These are phyloP conservation scores for Nephelium lappaceum DNA, from an alignment of 345 rosid genomes.

Conservation along the genomic window DNA sequence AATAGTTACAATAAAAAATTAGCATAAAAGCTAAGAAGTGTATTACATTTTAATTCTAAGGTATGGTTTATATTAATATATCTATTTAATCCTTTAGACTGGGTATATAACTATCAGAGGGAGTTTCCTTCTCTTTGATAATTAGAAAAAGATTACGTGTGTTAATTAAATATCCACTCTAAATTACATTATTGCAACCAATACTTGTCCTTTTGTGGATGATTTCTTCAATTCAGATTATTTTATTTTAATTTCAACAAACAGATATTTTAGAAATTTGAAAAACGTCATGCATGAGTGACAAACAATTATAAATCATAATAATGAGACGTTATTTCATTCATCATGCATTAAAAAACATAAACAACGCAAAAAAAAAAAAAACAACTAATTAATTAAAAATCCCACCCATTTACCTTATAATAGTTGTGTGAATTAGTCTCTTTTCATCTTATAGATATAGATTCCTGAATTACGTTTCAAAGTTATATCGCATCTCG, in stretches of 20 bases:
- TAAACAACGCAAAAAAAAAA: background rate
- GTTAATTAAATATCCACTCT: too few species aligned
- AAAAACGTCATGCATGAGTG: background rate
- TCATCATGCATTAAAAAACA: background rate
- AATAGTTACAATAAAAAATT: too few species aligned
- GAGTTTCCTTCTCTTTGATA: background rate
- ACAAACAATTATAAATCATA: background rate
- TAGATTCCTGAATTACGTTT: rapidly evolving
- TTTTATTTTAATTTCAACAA: background rate
- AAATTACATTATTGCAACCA: background rate
- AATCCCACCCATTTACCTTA: background rate
- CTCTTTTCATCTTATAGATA: too few species aligned
- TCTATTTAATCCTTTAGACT: background rate
- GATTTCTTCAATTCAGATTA: background rate
- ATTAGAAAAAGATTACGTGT: background rate
- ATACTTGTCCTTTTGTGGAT: background rate
- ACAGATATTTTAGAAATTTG: background rate
- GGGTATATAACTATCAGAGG: background rate
- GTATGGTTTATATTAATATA: background rate
- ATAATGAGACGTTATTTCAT: background rate
- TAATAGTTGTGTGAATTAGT: too few species aligned
- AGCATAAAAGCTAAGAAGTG: too few species aligned
- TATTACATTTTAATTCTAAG: too few species aligned
- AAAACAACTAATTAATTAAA: background rate
- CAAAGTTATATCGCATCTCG: too few species aligned